A percentile compares a stretch with the other conserved stretches of the same genome.
These are phyloP conservation scores for Parafenestella ontariensis DNA, from an alignment of 2,329 filamentous ascomycete genomes.

Conservation along the genomic window DNA sequence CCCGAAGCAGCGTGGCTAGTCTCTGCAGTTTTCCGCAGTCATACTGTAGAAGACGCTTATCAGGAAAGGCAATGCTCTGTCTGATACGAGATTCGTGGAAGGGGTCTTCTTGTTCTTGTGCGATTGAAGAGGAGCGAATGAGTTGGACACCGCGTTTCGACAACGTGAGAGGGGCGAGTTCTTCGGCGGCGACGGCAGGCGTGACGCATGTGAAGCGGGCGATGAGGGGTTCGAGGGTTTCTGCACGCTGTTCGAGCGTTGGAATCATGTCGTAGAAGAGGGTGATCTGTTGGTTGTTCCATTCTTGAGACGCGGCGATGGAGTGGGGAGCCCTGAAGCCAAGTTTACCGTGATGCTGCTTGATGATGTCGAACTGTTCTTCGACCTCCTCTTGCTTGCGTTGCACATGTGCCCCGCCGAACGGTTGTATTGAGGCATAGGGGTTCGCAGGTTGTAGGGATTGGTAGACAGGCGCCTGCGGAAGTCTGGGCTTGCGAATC, in stretches of 20 bases:
- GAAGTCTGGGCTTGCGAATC: constrained; percentile 18
- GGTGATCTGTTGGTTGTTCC: constrained; percentile 75
- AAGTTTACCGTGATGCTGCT: constrained; percentile 33
- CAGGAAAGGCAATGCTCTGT: constrained; percentile 93
- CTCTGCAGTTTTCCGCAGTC: constrained; percentile 97
- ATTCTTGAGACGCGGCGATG: constrained; percentile 56
- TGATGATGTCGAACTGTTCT: constrained; percentile 53
- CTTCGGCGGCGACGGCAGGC: constrained; percentile 82
- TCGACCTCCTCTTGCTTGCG: constrained; percentile 16
- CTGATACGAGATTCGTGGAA: constrained; percentile 95
- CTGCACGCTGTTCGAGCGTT: constrained; percentile 75
- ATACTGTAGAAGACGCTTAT: constrained; percentile 94
- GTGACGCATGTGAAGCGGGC: constrained; percentile 93
- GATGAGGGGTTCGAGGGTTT: constrained; percentile 75
- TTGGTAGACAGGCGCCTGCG: constrained; percentile 8
- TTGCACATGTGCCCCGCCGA: constrained; percentile 32
- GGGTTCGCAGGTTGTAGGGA: constrained; percentile 10
- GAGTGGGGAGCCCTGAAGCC: constrained; percentile 41
- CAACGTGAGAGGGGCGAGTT: constrained; percentile 72
- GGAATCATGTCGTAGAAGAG: constrained; percentile 72
- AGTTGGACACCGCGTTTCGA: constrained; percentile 64
- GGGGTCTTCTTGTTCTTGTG: constrained; percentile 75
- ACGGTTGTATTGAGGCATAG: constrained; percentile 20
- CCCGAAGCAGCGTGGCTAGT: constrained; percentile 83
- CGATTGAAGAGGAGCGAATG: constrained; percentile 63